Percentiles rank a stretch among this genome's conserved stretches.
Conservation (phyloP, 306 rosid genomes). For the Quercus aquifolioides region DNA sequence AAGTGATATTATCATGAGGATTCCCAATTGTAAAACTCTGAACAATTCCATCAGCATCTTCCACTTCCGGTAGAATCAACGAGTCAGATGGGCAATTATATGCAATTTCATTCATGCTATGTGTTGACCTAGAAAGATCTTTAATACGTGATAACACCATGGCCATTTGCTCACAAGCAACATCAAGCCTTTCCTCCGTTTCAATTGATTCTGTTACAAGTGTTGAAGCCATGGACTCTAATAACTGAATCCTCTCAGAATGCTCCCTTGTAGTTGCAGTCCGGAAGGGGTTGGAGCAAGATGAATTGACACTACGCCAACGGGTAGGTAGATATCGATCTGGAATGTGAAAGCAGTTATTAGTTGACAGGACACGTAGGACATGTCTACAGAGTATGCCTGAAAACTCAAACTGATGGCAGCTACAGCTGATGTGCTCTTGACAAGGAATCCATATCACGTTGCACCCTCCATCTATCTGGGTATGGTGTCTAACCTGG, state of each 20-base stretch:
- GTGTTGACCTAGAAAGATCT: slow-evolving; percentile 58
- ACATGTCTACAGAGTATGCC: slow-evolving; percentile 77
- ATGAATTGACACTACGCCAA: slow-evolving; percentile 48
- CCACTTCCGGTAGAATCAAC: slow-evolving; percentile 64
- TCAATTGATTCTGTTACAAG: slow-evolving; percentile 65
- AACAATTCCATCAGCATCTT: slow-evolving; percentile 57
- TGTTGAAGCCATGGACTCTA: slow-evolving; percentile 63
- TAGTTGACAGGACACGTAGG: slow-evolving; percentile 73
- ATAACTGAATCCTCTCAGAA: slow-evolving; percentile 51
- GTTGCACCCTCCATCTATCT: slow-evolving; percentile 76
- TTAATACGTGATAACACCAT: slow-evolving; percentile 57
- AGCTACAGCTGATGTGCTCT: slow-evolving; percentile 80
- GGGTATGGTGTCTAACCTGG: slow-evolving; percentile 84
- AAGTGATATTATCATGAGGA: slow-evolving; percentile 49
- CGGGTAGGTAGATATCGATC: slow-evolving; percentile 65
- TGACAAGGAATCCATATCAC: slow-evolving; percentile 77
- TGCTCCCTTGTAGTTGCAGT: slow-evolving; percentile 42
- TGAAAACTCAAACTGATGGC: slow-evolving; percentile 65
- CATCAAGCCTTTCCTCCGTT: slow-evolving; percentile 70
- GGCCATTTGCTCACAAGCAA: slow-evolving; percentile 68
- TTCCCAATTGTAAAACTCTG: slow-evolving; percentile 47
- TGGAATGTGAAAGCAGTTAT: slow-evolving; percentile 84
- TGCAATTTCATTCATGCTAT: slow-evolving; percentile 38
- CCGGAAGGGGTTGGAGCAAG: slow-evolving; percentile 41
- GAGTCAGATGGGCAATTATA: slow-evolving; percentile 58